These are phyloP conservation scores for Ophiostoma tasmaniense DNA, from an alignment of 2,329 filamentous ascomycete species.

Conservation along the genomic window DNA sequence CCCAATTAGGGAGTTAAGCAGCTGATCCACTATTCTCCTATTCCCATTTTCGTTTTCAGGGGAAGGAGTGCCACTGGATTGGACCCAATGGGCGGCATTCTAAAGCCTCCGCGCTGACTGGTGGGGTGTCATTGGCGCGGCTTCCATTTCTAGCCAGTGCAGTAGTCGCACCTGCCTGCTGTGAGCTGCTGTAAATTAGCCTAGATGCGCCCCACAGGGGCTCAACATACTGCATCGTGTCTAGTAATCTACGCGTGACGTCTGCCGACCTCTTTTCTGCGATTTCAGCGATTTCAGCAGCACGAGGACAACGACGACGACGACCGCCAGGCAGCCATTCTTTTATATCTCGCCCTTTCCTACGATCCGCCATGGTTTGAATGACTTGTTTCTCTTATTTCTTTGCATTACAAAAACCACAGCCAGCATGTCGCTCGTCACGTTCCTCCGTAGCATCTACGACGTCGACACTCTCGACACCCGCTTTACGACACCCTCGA, in stretches of 20 bases:
- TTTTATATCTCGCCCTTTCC: neutral
- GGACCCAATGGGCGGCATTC: neutral
- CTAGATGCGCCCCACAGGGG: neutral
- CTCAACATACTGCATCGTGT: constrained; percentile 6
- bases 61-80: neutral
- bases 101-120: constrained; percentile 13
- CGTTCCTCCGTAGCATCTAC: constrained; percentile 46
- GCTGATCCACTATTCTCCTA: neutral
- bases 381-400: neutral
- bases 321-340: neutral
- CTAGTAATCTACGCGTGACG: constrained; percentile 1
- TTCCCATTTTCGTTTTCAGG: neutral
- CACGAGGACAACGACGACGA: too few relatives aligned
- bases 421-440: constrained; percentile 25
- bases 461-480: constrained; percentile 39
- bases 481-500: constrained; percentile 54
- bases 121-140: constrained; percentile 8
- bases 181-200: neutral
- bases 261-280: neutral
- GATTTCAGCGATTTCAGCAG: too few relatives aligned
- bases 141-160: neutral
- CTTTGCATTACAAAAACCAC: neutral
- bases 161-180: neutral
- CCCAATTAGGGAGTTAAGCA: neutral
- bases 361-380: constrained; percentile 10